Conservation (phyloP, 345 rosid genomes). For the Arabis hirsuta region DNA sequence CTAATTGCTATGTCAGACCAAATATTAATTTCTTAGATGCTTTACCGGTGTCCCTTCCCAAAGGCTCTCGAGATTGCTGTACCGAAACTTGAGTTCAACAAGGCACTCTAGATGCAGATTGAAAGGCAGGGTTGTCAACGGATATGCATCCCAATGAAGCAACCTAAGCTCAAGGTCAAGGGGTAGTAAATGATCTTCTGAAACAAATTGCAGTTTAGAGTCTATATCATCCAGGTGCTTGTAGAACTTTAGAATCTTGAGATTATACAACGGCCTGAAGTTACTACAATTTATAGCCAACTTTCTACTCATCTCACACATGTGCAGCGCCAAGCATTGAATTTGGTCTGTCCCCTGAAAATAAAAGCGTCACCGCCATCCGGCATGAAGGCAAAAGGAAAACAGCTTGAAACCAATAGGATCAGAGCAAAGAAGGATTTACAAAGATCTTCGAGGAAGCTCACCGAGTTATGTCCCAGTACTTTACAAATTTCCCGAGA, state of each 20-base stretch:
- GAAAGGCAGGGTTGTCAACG: background rate
- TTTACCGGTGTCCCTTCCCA: conserved; percentile 2
- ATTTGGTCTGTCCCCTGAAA: conserved; percentile 1
- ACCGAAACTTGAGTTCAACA: background rate
- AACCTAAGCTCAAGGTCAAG: background rate
- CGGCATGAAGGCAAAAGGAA: background rate
- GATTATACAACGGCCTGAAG: background rate
- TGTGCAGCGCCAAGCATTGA: background rate
- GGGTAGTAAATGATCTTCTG: background rate
- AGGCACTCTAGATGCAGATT: background rate
- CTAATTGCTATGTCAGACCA: background rate
- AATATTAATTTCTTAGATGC: background rate
- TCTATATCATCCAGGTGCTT: background rate
- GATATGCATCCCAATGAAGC: conserved; percentile 9
- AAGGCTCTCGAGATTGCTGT: background rate
- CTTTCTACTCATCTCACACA: background rate
- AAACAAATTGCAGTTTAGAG: no score
- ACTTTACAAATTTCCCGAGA: background rate
- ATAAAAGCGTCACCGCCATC: no score
- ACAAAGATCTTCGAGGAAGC: background rate
- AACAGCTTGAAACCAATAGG: background rate
- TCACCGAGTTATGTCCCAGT: background rate
- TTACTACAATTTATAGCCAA: background rate
- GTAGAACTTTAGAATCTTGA: background rate
- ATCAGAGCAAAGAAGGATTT: background rate